Conservation (phyloP, 495 filamentous ascomycete species). For the Penicillium paxilli region DNA sequence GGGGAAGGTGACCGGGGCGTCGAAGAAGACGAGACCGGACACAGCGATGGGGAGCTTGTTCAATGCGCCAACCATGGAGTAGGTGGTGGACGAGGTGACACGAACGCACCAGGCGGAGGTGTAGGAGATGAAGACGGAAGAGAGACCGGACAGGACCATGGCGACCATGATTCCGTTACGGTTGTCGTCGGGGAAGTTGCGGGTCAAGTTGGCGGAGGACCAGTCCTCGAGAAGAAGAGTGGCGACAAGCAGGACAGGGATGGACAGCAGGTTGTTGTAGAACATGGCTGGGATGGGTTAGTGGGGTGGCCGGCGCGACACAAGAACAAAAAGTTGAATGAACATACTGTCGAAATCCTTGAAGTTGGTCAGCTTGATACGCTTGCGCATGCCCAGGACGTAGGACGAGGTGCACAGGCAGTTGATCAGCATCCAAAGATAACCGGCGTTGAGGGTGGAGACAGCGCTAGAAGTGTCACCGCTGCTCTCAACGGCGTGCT, state of each 20-base stretch:
- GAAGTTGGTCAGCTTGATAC: conserved; percentile 99
- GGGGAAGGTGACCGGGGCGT: conserved; percentile 89
- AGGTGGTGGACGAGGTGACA: conserved; percentile 92
- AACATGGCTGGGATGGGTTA: conserved; percentile 75
- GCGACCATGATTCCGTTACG: conserved; percentile 76
- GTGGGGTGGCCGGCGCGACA: not conserved
- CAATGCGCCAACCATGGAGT: conserved; percentile 96
- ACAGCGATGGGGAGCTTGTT: conserved; percentile 97
- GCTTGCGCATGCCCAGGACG: conserved; percentile 91
- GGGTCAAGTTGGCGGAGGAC: conserved; percentile 77
- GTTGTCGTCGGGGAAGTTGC: conserved; percentile 80
- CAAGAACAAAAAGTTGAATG: not conserved
- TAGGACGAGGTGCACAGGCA: conserved; percentile 94
- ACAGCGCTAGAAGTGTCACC: conserved; percentile 70
- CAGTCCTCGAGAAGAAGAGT: conserved; percentile 89
- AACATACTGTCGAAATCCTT: conserved; percentile 98
- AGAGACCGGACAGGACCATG: conserved; percentile 93
- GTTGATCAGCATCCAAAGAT: conserved; percentile 98
- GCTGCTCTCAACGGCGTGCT: conserved; percentile 68
- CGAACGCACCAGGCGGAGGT: conserved; percentile 98
- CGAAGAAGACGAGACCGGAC: conserved; percentile 90
- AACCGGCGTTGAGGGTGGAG: conserved; percentile 90
- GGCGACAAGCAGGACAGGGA: conserved; percentile 83
- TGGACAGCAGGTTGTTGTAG: conserved; percentile 98
- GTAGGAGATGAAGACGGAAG: conserved; percentile 97